Evolutionary conservation across 1,284 basidiomycete species (phyloP), one percentile per base, ranked within the genome.

Genomic region (Apiotrichum porosum): DNA sequence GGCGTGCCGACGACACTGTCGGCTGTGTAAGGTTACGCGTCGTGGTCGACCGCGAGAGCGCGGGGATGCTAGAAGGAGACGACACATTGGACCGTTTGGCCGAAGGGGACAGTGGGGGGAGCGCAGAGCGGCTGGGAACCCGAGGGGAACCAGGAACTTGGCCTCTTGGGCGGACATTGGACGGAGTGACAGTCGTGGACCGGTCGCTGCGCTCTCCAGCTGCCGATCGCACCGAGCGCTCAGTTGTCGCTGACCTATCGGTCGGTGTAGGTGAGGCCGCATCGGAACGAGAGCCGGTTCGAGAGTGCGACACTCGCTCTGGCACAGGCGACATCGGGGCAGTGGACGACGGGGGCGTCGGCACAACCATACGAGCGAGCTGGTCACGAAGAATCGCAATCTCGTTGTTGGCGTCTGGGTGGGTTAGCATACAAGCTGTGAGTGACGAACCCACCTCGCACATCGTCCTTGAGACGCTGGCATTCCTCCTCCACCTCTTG

Each of bases 381-480:
- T 89, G 87, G 58, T 90, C 86, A 66, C 83, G 84, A 42, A 94
- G 75, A 42, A 92, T 85, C 21, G 82, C 81, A 28, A 88, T 80
- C 71, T 97, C 92, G 52, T 85, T 85, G 57, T 84, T 86, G 52
- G 88, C 82, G 37, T 65, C 69, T 71, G 42, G 9, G 9, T 15
- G 43, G 39, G 44, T 30, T 31, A 12, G 2, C 22, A n/a, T n/a
- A n/a, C n/a, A n/a, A 3, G 32, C 46, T 38, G 14, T 14, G 32
- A 23, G 1, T 2, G 5, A 2, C 9, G 9, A 36, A 65, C 80
- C 47, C 54, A 92, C 92, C 93, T 81, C 92, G 77, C 26, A 97
- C 74, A 67, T 97, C 92, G 66, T 98, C 95, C 71, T 85, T 92
- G 48, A 95, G 72, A 36, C 95, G 80, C 72, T 98, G 95, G 43